Conservation (phyloP, 768 basidiomycete species). For the Gautieria morchelliformis region DNA sequence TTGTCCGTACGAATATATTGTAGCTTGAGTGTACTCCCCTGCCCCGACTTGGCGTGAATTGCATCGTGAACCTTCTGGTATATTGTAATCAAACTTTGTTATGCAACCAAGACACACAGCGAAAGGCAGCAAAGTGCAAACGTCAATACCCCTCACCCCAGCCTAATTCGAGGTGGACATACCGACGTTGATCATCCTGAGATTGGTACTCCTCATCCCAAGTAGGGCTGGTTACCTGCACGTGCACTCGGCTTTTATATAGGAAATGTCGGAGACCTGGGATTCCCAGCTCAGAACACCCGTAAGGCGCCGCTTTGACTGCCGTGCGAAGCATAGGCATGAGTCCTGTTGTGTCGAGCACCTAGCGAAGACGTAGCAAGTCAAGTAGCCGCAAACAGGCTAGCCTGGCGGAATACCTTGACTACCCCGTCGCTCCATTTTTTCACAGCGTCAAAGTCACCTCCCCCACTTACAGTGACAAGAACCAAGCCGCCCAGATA, state of each 20-base stretch:
- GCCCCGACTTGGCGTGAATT: slow-evolving; percentile 84
- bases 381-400: not conserved
- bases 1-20: slow-evolving; percentile 79
- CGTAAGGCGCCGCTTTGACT: not conserved
- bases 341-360: slow-evolving; percentile 53
- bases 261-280: slow-evolving; percentile 90
- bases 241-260: slow-evolving; percentile 83
- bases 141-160: not conserved
- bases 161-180: slow-evolving; percentile 7
- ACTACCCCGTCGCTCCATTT: slow-evolving; percentile 64
- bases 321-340: not conserved
- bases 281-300: slow-evolving; percentile 55
- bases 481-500: slow-evolving; percentile 39
- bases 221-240: slow-evolving; percentile 80
- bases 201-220: slow-evolving; percentile 81
- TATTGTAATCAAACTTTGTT: slow-evolving; percentile 61
- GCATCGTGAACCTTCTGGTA: slow-evolving; percentile 86
- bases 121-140: not conserved
- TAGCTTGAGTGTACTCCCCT: slow-evolving; percentile 70
- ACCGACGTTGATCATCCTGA: slow-evolving; percentile 52
- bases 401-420: slow-evolving; percentile 30
- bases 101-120: not conserved
- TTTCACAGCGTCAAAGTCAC: slow-evolving; percentile 78
- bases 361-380: slow-evolving; percentile 30
- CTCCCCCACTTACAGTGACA: slow-evolving; percentile 71